A percentile compares a stretch with the other conserved stretches of the same genome.
Conservation (phyloP, 1,284 basidiomycete species). For the Mycena sp. region DNA sequence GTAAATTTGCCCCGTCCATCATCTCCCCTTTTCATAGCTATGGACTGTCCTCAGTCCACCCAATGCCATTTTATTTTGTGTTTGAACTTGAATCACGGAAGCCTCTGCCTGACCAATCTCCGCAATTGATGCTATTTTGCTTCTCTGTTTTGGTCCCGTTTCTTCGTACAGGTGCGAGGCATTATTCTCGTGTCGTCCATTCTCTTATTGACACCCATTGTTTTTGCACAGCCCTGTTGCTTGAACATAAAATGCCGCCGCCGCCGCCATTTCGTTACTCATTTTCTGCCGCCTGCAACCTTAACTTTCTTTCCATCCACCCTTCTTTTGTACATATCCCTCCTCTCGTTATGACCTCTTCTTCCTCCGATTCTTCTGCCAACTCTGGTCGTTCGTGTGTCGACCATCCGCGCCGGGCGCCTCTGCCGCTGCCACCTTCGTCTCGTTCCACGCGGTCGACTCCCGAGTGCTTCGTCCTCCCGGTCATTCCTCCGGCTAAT, state of each 20-base stretch:
- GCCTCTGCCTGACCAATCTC: neutral
- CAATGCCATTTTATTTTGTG: neutral
- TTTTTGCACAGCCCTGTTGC: too few species aligned
- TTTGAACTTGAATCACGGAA: neutral
- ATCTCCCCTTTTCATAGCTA: neutral
- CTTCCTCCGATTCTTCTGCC: neutral
- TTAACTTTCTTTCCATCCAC: neutral
- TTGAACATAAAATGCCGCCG: too few species aligned
- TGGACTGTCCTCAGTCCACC: conserved; percentile 1
- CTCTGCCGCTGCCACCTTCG: neutral
- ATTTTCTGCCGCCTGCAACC: too few species aligned
- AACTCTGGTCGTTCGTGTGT: neutral
- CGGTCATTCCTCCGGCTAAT: neutral
- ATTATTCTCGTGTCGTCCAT: too few species aligned
- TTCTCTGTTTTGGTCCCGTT: too few species aligned
- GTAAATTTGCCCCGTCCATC: too few species aligned
- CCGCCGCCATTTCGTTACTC: too few species aligned
- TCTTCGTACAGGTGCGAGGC: too few species aligned
- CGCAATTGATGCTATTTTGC: neutral
- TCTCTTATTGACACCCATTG: too few species aligned
- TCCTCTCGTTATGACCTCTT: neutral
- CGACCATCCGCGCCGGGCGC: neutral
- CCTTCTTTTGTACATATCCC: neutral
- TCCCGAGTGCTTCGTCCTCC: neutral
- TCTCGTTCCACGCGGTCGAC: neutral